Conservation (phyloP, 768 basidiomycete species). For the Rossbeevera mucosa region DNA sequence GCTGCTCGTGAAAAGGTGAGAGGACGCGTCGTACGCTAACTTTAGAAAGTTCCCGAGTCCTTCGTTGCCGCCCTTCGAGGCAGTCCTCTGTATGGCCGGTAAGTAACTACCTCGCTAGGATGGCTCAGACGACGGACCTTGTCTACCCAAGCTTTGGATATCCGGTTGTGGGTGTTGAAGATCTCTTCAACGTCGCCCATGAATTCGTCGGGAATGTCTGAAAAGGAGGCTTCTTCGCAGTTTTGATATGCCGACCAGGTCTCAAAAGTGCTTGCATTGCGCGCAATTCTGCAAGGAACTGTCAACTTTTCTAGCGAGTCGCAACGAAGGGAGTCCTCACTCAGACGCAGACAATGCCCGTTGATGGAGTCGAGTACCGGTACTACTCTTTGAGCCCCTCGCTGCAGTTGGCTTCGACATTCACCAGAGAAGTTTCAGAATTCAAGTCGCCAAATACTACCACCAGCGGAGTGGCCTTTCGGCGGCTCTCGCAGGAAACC, state of each 20-base stretch:
- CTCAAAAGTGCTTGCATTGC: conserved; percentile 45
- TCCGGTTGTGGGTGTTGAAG: conserved; percentile 33
- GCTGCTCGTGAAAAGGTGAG: conserved; percentile 38
- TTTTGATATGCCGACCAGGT: conserved; percentile 47
- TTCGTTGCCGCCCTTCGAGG: conserved; percentile 3
- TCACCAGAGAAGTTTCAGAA: neutral
- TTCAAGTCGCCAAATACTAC: conserved; percentile 1
- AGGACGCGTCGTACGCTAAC: conserved; percentile 31
- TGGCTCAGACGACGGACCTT: conserved; percentile 26
- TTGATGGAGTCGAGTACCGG: conserved; percentile 16
- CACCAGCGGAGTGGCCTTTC: neutral
- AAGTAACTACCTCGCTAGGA: neutral
- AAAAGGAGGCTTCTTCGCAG: conserved; percentile 45
- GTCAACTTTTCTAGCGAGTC: conserved; percentile 1
- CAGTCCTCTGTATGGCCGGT: conserved; percentile 3
- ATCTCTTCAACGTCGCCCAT: conserved; percentile 34
- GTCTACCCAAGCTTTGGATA: conserved; percentile 42
- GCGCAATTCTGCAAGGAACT: conserved; percentile 39
- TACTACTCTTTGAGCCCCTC: conserved; percentile 11
- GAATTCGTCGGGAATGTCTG: conserved; percentile 41
- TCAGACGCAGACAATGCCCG: conserved; percentile 46
- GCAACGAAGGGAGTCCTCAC: conserved; percentile 24
- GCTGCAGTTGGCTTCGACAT: conserved; percentile 19
- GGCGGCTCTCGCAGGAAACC: neutral
- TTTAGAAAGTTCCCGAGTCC: conserved; percentile 24